These are phyloP conservation scores for Aaosphaeria pasadenensis DNA, from an alignment of 2,329 filamentous ascomycete genomes.

Conservation along the genomic window DNA sequence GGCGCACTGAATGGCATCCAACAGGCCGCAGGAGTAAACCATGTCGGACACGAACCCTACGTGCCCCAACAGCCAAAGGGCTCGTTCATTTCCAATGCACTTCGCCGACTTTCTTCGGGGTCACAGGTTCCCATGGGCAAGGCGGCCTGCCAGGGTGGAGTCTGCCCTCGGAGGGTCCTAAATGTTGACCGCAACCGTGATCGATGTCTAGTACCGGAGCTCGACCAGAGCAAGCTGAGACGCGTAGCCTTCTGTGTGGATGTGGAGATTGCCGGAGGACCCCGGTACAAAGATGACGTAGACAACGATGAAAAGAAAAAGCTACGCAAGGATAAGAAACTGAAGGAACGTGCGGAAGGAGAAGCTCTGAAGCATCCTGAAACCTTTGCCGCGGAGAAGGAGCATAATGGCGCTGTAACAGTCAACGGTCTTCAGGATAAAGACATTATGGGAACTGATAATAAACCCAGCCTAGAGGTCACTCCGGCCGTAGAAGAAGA, in stretches of 20 bases:
- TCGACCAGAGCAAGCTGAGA: conserved; percentile 76
- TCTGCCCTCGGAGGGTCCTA: conserved; percentile 77
- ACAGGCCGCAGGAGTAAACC: conserved; percentile 18
- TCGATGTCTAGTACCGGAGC: conserved; percentile 73
- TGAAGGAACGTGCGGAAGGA: conserved; percentile 69
- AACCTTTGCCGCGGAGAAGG: conserved; percentile 53
- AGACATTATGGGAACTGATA: conserved; percentile 41
- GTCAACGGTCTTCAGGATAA: conserved; percentile 22
- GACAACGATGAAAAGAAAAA: conserved; percentile 48
- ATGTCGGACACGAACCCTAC: conserved; percentile 55
- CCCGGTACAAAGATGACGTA: conserved; percentile 66
- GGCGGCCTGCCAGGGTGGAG: conserved; percentile 59
- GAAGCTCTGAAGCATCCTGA: conserved; percentile 69
- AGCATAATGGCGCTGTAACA: conserved; percentile 44
- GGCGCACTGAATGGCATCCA: conserved; percentile 39
- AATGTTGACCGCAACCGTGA: conserved; percentile 81
- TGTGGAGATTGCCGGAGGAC: conserved; percentile 89
- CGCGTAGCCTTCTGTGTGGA: conserved; percentile 95
- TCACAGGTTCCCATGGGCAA: conserved; percentile 46
- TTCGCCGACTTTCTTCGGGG: conserved; percentile 74
- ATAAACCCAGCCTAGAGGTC: conserved; percentile 40
- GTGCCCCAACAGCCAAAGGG: conserved; percentile 72
- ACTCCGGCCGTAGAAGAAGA: conserved; percentile 26
- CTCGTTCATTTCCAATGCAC: conserved; percentile 75
- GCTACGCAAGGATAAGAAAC: conserved; percentile 53